These are phyloP conservation scores for Heliosperma pusillum DNA, from an alignment of 148 eudicot species.

Conservation along the genomic window DNA sequence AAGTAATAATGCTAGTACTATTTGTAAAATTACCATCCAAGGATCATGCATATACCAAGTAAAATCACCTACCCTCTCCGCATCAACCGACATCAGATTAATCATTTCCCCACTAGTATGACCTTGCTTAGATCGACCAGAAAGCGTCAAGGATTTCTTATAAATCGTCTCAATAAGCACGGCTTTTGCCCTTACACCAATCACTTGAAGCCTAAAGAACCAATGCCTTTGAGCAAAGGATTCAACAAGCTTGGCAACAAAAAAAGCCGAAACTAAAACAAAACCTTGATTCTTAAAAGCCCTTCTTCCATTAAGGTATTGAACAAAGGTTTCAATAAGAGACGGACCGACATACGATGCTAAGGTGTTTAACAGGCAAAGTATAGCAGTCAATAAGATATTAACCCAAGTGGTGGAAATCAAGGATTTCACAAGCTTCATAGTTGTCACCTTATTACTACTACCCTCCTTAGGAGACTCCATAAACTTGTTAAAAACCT, in stretches of 20 bases:
- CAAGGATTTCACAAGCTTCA: slow-evolving; percentile 50
- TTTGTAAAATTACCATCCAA: slow-evolving; percentile 55
- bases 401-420: slow-evolving; percentile 45
- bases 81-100: slow-evolving; percentile 68
- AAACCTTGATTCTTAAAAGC: slow-evolving; percentile 37
- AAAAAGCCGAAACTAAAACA: slow-evolving; percentile 40
- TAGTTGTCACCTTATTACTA: slow-evolving; percentile 33
- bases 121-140: slow-evolving; percentile 53
- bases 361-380: slow-evolving; percentile 39
- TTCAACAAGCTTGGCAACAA: slow-evolving; percentile 49
- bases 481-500: slow-evolving; percentile 30
- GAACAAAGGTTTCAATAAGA: slow-evolving; percentile 54
- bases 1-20: slow-evolving; percentile 41
- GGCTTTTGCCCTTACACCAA: slow-evolving; percentile 44
- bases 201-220: slow-evolving; percentile 44
- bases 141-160: slow-evolving; percentile 52
- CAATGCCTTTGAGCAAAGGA: slow-evolving; percentile 50
- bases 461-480: slow-evolving; percentile 30
- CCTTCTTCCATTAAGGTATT: slow-evolving; percentile 46
- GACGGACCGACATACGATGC: slow-evolving; percentile 56
- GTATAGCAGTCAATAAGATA: slow-evolving; percentile 36
- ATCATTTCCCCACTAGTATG: slow-evolving; percentile 63
- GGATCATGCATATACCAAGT: slow-evolving; percentile 64
- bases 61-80: slow-evolving; percentile 48
- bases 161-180: slow-evolving; percentile 56